Evolutionary conservation across 495 filamentous ascomycete species (phyloP), one percentile per base, ranked within the genome.

Genomic region (Tuber microsphaerosporum): DNA sequence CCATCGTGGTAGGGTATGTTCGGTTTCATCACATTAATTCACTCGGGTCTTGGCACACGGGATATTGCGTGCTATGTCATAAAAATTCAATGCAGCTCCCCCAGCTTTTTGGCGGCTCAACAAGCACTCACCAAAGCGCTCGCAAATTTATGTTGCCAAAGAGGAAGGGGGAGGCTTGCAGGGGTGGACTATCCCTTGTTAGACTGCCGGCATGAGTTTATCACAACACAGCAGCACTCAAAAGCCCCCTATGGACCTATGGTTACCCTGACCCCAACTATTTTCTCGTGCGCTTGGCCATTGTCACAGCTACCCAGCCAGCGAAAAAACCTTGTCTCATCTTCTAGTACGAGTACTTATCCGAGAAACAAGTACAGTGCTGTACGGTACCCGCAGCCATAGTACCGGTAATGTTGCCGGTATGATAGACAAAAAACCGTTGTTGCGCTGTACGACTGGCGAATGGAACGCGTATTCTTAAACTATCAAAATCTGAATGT

Each of bases 71-170:
- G 10, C 42, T 10, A 43, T 43, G 42, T 43, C 42, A 43, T 12
- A 41, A 41, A 41, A 41, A 7, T 1, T 43, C 10, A 22, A 14
- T n/a, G n/a, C n/a, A 8, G n/a, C 9, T 56, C 51, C 51, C 2
- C n/a, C n/a, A 61, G 12, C 56, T 61, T 61, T 45, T 61, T 61
- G n/a, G 56, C 56, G n/a, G 56, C 56, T 61, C 56, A 61, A 61
- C 56, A 65, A 65, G 56, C 56, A 65, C 56, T 17, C 56, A 34
- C 26, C 56, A 65, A 34, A 31, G 51, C n/a, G 31, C 22, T 3
- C 9, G 48, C 10, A 56, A 48, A 20, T 22, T 19, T 16, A 9
- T 22, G 46, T 22, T 22, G 48, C 48, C n/a, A 61, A 61, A 31
- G n/a, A 61, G 51, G 31, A 19, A 34, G 26, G 56, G 48, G 56